A percentile compares a stretch with the other conserved stretches of the same genome.
phyloP scores from a whole-genome alignment of 192 early-diverging fungal genomes.

The Linnemannia zychae region DNA sequence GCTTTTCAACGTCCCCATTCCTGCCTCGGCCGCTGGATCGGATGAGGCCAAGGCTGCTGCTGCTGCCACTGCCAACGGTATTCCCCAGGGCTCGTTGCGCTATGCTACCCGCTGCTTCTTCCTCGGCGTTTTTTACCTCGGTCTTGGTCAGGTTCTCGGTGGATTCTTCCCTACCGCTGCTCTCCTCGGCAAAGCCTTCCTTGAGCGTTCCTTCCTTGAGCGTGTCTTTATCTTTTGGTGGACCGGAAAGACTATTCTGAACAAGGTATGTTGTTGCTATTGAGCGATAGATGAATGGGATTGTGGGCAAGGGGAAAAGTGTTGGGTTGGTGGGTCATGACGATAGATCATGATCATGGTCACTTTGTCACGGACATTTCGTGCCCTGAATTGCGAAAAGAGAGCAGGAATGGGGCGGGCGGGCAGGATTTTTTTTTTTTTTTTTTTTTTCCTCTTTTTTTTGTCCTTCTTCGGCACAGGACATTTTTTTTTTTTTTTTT shows the following conservation, averaged over 20 bases:
- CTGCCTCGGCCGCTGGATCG: conserved; percentile 26
- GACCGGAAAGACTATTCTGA: conserved; percentile 64
- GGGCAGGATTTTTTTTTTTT: neutral
- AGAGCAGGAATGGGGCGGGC: neutral
- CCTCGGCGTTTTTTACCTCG: conserved; percentile 59
- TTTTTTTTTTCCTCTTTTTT: conserved; percentile 29
- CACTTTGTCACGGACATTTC: conserved; percentile 1
- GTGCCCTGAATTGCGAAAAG: neutral
- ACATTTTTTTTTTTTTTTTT: too few relatives aligned
- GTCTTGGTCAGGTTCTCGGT: conserved; percentile 60
- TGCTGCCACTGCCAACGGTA: conserved; percentile 33
- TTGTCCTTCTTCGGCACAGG: too few relatives aligned
- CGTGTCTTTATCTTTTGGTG: conserved; percentile 61
- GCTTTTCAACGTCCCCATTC: conserved; percentile 55
- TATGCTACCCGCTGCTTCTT: conserved; percentile 56
- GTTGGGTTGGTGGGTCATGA: neutral
- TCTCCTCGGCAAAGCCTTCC: conserved; percentile 60
- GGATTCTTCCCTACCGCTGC: conserved; percentile 60
- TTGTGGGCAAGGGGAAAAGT: neutral
- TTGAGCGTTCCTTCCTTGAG: conserved; percentile 38
- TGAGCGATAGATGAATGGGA: neutral
- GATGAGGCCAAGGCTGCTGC: conserved; percentile 51
- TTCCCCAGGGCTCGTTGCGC: conserved; percentile 55
- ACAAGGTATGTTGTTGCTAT: conserved; percentile 54
- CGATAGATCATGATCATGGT: neutral